These are phyloP conservation scores for Paramarasmius palmivorus DNA, from an alignment of 1,284 basidiomycete genomes.

Conservation along the genomic window DNA sequence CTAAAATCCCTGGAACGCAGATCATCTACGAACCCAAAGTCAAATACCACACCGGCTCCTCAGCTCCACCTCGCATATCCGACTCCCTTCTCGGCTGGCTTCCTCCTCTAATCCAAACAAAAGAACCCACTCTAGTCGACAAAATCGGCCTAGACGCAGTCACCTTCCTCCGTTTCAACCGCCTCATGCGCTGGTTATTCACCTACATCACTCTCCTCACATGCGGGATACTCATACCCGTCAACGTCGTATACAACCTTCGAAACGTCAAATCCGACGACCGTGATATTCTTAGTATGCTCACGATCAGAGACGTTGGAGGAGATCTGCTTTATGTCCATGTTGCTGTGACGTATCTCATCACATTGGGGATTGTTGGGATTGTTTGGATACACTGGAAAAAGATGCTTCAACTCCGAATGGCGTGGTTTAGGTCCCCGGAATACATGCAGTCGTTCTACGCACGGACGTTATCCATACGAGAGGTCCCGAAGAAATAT, in stretches of 20 bases:
- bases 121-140: slow-evolving; percentile 86
- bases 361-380: slow-evolving; percentile 66
- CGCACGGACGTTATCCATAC: slow-evolving; percentile 77
- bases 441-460: slow-evolving; percentile 78
- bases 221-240: slow-evolving; percentile 78
- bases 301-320: slow-evolving; percentile 77
- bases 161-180: slow-evolving; percentile 88
- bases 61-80: slow-evolving; percentile 79
- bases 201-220: slow-evolving; percentile 64
- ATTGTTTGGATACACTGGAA: slow-evolving; percentile 76
- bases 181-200: slow-evolving; percentile 85
- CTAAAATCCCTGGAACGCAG: slow-evolving; percentile 27
- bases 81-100: slow-evolving; percentile 88
- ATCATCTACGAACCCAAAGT: slow-evolving; percentile 81
- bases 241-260: slow-evolving; percentile 73
- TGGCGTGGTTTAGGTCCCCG: slow-evolving; percentile 74
- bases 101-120: slow-evolving; percentile 79
- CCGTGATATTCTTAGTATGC: slow-evolving; percentile 68
- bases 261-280: slow-evolving; percentile 49
- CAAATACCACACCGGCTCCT: slow-evolving; percentile 86
- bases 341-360: slow-evolving; percentile 73
- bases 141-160: slow-evolving; percentile 95
- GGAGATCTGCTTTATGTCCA: slow-evolving; percentile 75
- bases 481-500: slow-evolving; percentile 70
- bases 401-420: slow-evolving; percentile 68